Percentiles rank a stretch among this genome's conserved stretches.
phyloP scores from a whole-genome alignment of 2,329 filamentous ascomycete genomes.

The Leptographium procerum region DNA sequence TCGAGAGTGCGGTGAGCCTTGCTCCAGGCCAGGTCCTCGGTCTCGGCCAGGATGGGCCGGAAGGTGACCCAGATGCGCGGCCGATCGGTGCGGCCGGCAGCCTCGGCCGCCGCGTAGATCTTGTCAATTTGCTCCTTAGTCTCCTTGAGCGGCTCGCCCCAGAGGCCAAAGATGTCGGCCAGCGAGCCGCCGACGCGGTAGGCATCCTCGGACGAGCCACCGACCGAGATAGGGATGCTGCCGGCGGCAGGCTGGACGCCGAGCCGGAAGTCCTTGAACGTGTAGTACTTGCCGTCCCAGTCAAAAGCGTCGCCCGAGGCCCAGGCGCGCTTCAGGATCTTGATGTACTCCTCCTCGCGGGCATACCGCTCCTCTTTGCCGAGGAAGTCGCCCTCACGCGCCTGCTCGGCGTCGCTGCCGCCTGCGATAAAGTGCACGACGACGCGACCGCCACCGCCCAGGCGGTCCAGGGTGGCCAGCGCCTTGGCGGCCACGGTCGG shows the following conservation, averaged over 20 bases:
- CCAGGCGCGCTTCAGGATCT: conserved; percentile 48
- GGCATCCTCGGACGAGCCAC: conserved; percentile 46
- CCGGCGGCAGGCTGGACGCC: conserved; percentile 40
- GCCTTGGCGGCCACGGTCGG: conserved; percentile 52
- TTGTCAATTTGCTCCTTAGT: conserved; percentile 51
- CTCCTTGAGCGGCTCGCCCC: conserved; percentile 53
- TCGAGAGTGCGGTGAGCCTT: conserved; percentile 48
- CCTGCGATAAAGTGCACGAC: conserved; percentile 51
- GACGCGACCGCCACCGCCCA: conserved; percentile 43
- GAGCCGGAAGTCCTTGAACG: conserved; percentile 47
- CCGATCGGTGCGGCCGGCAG: conserved; percentile 41
- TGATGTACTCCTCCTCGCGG: conserved; percentile 50
- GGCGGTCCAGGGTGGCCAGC: conserved; percentile 49
- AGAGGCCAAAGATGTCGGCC: conserved; percentile 52
- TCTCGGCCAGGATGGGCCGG: conserved; percentile 49
- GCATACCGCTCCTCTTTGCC: conserved; percentile 46
- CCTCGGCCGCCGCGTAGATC: conserved; percentile 47
- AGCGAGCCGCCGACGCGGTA: conserved; percentile 47
- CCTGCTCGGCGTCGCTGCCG: conserved; percentile 48
- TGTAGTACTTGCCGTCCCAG: conserved; percentile 49
- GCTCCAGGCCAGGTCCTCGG: conserved; percentile 49
- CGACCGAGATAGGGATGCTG: conserved; percentile 45
- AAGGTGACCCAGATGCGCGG: conserved; percentile 55
- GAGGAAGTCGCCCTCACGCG: conserved; percentile 47
- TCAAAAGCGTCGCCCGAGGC: conserved; percentile 44